phyloP scores from a whole-genome alignment of 768 basidiomycete species.

The Hypholoma sublateritium region DNA sequence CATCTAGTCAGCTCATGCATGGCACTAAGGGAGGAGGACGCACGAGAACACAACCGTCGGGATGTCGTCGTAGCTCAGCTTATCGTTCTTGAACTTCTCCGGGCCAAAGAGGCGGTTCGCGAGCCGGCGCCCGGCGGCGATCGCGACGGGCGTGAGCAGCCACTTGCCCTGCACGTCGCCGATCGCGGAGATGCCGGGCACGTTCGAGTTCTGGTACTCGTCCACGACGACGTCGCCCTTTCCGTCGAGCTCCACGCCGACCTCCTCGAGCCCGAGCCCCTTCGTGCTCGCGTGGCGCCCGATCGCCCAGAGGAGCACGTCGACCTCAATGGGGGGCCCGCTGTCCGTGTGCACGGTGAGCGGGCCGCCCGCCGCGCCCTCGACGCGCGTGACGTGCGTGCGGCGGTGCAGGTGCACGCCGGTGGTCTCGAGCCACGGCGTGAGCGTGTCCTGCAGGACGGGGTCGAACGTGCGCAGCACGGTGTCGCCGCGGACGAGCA shows the following conservation, averaged over 20 bases:
- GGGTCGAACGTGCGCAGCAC: slow-evolving; percentile 95
- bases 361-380: slow-evolving; percentile 68
- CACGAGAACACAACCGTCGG: slow-evolving; percentile 97
- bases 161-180: slow-evolving; percentile 95
- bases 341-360: slow-evolving; percentile 76
- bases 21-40: slow-evolving; percentile 30
- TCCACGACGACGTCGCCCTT: slow-evolving; percentile 89
- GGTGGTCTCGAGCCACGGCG: slow-evolving; percentile 90
- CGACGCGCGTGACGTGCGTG: slow-evolving; percentile 72
- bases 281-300: slow-evolving; percentile 84
- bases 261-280: slow-evolving; percentile 72
- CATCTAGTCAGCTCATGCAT: slow-evolving; percentile 4
- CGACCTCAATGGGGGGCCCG: slow-evolving; percentile 81
- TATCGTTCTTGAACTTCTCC: slow-evolving; percentile 81
- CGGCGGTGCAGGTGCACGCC: slow-evolving; percentile 87
- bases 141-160: slow-evolving; percentile 93
- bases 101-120: slow-evolving; percentile 91
- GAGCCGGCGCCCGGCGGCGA: slow-evolving; percentile 89
- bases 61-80: slow-evolving; percentile 86
- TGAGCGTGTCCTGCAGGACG: slow-evolving; percentile 77
- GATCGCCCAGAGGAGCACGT: slow-evolving; percentile 91
- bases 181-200: slow-evolving; percentile 74
- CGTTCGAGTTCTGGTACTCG: slow-evolving; percentile 83
- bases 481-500: slow-evolving; percentile 87
- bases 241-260: slow-evolving; percentile 71